Percentiles rank a stretch among this genome's conserved stretches.
phyloP scores from a whole-genome alignment of 2,329 filamentous ascomycete species.

The Colletotrichum coccodes region DNA sequence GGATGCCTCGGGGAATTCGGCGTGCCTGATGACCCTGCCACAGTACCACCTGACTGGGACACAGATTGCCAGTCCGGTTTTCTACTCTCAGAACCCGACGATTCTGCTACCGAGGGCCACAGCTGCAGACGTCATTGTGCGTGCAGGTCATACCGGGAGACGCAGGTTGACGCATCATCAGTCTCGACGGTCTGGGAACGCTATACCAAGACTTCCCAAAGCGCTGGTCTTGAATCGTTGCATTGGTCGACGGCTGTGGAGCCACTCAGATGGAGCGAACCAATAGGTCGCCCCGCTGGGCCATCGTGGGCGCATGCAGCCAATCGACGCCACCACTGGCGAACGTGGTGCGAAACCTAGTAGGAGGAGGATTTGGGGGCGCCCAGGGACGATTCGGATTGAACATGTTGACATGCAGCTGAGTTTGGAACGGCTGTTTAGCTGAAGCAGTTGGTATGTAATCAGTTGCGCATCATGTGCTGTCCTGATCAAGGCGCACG shows the following conservation, averaged over 20 bases:
- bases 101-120: background rate
- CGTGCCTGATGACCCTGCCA: background rate
- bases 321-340: slow-evolving; percentile 20
- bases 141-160: background rate
- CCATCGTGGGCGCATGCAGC: slow-evolving; percentile 25
- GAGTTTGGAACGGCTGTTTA: background rate
- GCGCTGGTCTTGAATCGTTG: slow-evolving; percentile 4
- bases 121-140: slow-evolving; percentile 25
- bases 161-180: background rate
- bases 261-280: slow-evolving; percentile 6
- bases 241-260: slow-evolving; percentile 9
- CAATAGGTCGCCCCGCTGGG: slow-evolving; percentile 22
- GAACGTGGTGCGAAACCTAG: slow-evolving; percentile 15
- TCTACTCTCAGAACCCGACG: background rate
- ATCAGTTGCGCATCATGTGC: background rate
- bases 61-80: background rate
- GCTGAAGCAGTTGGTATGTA: background rate
- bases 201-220: slow-evolving; percentile 4
- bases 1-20: background rate
- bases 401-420: background rate
- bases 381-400: slow-evolving; percentile 9
- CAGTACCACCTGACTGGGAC: background rate
- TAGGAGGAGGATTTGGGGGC: background rate
- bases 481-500: background rate
- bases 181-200: background rate